Base-by-base conservation (phyloP, 2,329 filamentous ascomycete species). In the Aspergillus japonicus region DNA sequence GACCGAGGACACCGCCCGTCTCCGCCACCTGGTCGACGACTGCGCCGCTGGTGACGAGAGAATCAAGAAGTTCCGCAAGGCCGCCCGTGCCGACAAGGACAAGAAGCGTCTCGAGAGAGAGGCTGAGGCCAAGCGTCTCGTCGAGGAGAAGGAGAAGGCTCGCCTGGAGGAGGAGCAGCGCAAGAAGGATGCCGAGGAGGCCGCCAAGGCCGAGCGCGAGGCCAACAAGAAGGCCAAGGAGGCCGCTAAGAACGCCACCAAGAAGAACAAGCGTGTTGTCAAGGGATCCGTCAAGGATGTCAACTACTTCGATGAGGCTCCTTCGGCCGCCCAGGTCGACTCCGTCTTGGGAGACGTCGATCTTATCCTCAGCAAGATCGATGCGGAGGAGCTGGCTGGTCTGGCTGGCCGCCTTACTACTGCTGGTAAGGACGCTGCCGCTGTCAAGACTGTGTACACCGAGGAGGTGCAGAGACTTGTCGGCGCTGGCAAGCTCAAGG, bases 241-340 rank as follows among this genome's bases (percentile, higher is more conserved):
- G 80, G 94, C 94, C 2, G 95, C 95, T 60, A 99, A 99, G 88
- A 97, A 92, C 73, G 95, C 95, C 14, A 90, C 95, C 71, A 99
- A 99, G 90, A 99, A 99, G 90, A 99, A 99, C 87, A 97, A 97
- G 87, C 92, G 95, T 83, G 90, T 98, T 51, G 88, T 99, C 70
- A 92, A 96, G 78, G 88, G 87, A 63, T 92, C 91, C 66, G 90
- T 94, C 79, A 99, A 99, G 85, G 95, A 99, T 68, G 93, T 91
- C 71, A 97, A 97, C 84, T 99, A 99, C 87, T 97, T 99, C 77
- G 84, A 83, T 59, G 81, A 81, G 21, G 81, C 84, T 49, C 81
- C 88, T 26, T 85, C 89, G n/a, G 83, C 91, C 14, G 81, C 86
- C 11, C 86, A 91, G 73, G 91, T 99, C 67, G 93, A 98, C 72